These are phyloP conservation scores for Asclepias syriaca DNA, from an alignment of 257 asterid species.

Conservation along the genomic window DNA sequence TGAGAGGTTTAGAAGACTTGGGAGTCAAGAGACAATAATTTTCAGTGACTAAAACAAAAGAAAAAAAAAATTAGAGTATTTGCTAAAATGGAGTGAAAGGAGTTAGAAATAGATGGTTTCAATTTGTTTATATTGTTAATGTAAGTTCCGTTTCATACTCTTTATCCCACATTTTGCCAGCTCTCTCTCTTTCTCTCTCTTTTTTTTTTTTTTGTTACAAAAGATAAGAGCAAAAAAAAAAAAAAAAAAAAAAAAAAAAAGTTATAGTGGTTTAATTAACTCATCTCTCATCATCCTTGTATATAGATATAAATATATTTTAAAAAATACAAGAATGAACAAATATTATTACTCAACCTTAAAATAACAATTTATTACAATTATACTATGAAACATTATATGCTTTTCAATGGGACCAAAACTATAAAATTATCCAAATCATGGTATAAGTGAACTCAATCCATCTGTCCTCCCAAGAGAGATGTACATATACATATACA, in stretches of 20 bases:
- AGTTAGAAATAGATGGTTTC: not conserved
- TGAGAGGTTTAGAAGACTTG: slow-evolving; percentile 38
- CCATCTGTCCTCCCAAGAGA: no score
- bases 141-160: slow-evolving; percentile 15
- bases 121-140: not conserved
- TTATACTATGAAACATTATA: not conserved
- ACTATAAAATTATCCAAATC: not conserved
- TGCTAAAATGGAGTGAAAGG: slow-evolving; percentile 1
- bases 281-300: no score
- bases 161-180: slow-evolving; percentile 6
- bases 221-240: no score
- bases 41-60: not conserved
- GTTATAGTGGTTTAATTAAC: no score
- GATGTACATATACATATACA: no score
- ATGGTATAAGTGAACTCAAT: not conserved
- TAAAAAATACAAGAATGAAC: no score
- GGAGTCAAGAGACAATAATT: slow-evolving; percentile 9
- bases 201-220: not conserved
- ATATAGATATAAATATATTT: no score
- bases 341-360: no score
- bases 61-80: not conserved
- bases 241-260: no score
- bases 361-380: not conserved
- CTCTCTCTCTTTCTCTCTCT: not conserved
- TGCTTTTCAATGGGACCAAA: not conserved